phyloP scores from a whole-genome alignment of 1,139 yeast species.

The Geotrichum bryndzae region DNA sequence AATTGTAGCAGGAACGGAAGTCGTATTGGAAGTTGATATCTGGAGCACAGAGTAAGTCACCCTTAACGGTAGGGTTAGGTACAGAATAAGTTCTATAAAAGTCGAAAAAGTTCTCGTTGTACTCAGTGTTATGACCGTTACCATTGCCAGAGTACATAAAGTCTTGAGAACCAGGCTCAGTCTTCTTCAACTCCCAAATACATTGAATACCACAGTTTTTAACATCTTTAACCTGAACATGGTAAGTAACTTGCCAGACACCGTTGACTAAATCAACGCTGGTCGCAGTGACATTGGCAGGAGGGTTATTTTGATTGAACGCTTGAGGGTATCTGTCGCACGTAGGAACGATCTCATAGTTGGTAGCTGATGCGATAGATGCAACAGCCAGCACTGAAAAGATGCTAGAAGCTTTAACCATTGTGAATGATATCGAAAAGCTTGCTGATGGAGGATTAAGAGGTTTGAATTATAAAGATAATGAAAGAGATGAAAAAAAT shows the following conservation, averaged over 20 bases:
- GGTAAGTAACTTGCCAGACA: slow-evolving; percentile 8
- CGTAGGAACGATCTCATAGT: slow-evolving; percentile 2
- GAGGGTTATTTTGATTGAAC: slow-evolving; percentile 1
- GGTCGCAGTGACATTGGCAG: slow-evolving; percentile 5
- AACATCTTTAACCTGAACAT: slow-evolving; percentile 3
- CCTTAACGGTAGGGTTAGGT: slow-evolving; percentile 5
- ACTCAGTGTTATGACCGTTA: slow-evolving; percentile 5
- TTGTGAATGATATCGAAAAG: background rate
- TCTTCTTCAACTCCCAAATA: slow-evolving; percentile 6
- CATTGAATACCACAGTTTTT: background rate
- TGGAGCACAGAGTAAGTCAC: slow-evolving; percentile 18
- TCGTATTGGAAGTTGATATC: slow-evolving; percentile 12
- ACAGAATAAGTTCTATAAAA: slow-evolving; percentile 12
- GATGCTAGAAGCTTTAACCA: background rate
- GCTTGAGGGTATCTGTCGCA: background rate
- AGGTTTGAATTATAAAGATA: background rate
- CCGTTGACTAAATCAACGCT: slow-evolving; percentile 4
- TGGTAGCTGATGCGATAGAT: slow-evolving; percentile 1
- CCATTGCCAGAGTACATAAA: slow-evolving; percentile 8
- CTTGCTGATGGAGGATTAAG: background rate
- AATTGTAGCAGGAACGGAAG: slow-evolving; percentile 12
- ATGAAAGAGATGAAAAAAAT: no score
- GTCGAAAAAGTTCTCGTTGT: slow-evolving; percentile 14
- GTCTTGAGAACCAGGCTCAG: slow-evolving; percentile 6
- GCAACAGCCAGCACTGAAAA: background rate